Base-by-base conservation (phyloP, 208 protist species). In the Herpetomonas samuelpessoai region DNA sequence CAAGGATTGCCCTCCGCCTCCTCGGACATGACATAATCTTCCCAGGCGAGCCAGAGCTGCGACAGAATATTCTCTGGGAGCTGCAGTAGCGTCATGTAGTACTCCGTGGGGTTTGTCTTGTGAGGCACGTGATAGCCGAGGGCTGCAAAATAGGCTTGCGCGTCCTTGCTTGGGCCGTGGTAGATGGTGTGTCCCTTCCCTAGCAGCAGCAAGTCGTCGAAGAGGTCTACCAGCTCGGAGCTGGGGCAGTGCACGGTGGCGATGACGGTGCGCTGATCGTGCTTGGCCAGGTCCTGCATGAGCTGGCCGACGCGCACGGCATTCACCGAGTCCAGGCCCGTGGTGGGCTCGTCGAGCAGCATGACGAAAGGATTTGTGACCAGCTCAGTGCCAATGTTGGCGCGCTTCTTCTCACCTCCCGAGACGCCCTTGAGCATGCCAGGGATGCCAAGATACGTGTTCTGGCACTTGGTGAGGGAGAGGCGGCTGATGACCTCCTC, bases 321-420 rank as follows among this genome's bases (percentile, higher is more conserved):
- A 57, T 80, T 93, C 31, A 91, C 77, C 1, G 84, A 83, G 63
- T 96, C 91, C 9, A 96, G 82, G 25, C 91, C 91, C 41, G 79
- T 92, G 21, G 88, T 97, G 24, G 88, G 88, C 59, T 97, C 88
- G 68, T 96, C 91, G 45, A 95, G 77, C 58, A 97, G 77, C 62
- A 97, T 68, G 24, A 97, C 78, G 39, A 76, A 76, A 7, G 91
- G 91, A 54, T 91, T 88, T 14, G 87, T 83, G 27, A 97, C 78
- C 2, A 97, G 66, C 67, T 97, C 89, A 18, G 87, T 82, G n/a
- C 83, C 91, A 62, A 97, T 97, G 62, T 82, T 91, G 3, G 89
- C 83, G 2, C 91, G 83, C 62, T 86, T 83, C 41, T 72, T 71
- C 69, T 97, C 89, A n/a, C 91, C 91, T 56, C 91, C 91, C 45